A percentile compares a stretch with the other conserved stretches of the same genome.
phyloP scores from a whole-genome alignment of 352 stramenopile genomes.

The Blastocystis sp. region DNA sequence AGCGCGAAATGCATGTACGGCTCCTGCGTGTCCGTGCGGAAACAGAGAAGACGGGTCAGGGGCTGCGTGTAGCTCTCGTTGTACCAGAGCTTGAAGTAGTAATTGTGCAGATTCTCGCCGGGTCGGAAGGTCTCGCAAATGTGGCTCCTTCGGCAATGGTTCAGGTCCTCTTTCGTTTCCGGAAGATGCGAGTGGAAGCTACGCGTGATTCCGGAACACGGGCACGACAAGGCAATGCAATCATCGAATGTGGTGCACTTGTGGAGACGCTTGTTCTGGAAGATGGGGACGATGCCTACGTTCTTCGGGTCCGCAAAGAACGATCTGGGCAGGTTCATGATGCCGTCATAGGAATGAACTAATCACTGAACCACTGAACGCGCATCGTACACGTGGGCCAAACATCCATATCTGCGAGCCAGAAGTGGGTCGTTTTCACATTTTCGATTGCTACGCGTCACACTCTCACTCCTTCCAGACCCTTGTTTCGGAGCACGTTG shows the following conservation, averaged over 20 bases:
- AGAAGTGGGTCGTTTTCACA: slow-evolving; percentile 63
- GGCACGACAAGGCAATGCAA: slow-evolving; percentile 8
- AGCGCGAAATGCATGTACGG: background rate
- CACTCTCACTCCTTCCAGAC: too few species aligned
- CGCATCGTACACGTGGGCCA: slow-evolving; percentile 32
- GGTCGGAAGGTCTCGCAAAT: slow-evolving; percentile 59
- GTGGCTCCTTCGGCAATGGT: background rate
- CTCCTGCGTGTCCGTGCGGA: slow-evolving; percentile 55
- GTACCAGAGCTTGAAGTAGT: slow-evolving; percentile 55
- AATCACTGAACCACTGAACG: background rate
- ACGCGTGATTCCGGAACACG: background rate
- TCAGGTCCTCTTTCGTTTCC: slow-evolving; percentile 41
- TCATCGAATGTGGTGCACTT: slow-evolving; percentile 43
- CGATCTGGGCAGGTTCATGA: background rate
- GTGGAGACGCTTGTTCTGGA: slow-evolving; percentile 20
- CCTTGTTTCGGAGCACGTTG: slow-evolving; percentile 42
- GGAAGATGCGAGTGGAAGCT: slow-evolving; percentile 29
- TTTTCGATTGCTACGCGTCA: slow-evolving; percentile 25
- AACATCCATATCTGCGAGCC: slow-evolving; percentile 64
- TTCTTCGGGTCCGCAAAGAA: slow-evolving; percentile 51
- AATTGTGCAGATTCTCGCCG: slow-evolving; percentile 53
- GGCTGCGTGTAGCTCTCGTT: slow-evolving; percentile 34
- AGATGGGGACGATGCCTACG: slow-evolving; percentile 40
- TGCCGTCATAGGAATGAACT: slow-evolving; percentile 19
- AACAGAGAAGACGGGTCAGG: slow-evolving; percentile 39